Evolutionary conservation across 208 protist genomes (phyloP).

Genomic region (Leptomonas seymouri): DNA sequence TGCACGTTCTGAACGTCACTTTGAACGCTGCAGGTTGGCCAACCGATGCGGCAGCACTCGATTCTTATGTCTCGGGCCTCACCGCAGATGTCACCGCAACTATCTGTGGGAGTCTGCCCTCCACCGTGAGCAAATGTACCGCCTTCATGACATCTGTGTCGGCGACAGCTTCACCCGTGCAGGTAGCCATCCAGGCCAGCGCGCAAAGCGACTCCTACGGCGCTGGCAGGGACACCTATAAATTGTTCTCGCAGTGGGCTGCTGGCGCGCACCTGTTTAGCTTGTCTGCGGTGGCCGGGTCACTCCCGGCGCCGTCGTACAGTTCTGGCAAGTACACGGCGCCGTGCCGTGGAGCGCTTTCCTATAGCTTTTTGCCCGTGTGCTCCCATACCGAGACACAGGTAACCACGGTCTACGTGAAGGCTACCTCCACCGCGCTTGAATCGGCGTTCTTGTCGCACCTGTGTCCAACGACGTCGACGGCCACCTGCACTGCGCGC

Average conservation of each 20-base stretch:
- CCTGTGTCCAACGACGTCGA: conserved; percentile 1
- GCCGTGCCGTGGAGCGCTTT: conserved; percentile 41
- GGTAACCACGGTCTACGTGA: conserved; percentile 37
- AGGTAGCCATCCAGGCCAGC: conserved; percentile 43
- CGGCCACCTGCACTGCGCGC: conserved; percentile 4
- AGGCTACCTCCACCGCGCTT: conserved; percentile 17
- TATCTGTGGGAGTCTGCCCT: conserved; percentile 32
- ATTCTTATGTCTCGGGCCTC: conserved; percentile 13
- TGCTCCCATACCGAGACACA: conserved; percentile 26
- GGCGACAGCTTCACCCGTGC: conserved; percentile 31
- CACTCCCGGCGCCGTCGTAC: conserved; percentile 29
- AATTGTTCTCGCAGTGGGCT: conserved; percentile 42
- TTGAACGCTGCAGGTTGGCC: conserved; percentile 35
- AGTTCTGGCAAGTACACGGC: conserved; percentile 31
- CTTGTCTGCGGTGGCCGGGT: conserved; percentile 19
- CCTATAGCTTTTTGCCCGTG: conserved; percentile 48
- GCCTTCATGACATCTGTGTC: conserved; percentile 44
- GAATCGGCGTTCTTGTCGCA: conserved; percentile 19
- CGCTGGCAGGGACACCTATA: conserved; percentile 28
- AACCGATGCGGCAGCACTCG: conserved; percentile 37
- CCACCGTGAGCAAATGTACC: conserved; percentile 26
- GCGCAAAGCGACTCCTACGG: conserved; percentile 14
- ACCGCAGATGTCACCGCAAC: conserved; percentile 25
- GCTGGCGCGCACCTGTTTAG: conserved; percentile 17
- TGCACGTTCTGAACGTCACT: conserved; percentile 44